phyloP scores from a whole-genome alignment of 495 filamentous ascomycete species.

The Poronia punctata region DNA sequence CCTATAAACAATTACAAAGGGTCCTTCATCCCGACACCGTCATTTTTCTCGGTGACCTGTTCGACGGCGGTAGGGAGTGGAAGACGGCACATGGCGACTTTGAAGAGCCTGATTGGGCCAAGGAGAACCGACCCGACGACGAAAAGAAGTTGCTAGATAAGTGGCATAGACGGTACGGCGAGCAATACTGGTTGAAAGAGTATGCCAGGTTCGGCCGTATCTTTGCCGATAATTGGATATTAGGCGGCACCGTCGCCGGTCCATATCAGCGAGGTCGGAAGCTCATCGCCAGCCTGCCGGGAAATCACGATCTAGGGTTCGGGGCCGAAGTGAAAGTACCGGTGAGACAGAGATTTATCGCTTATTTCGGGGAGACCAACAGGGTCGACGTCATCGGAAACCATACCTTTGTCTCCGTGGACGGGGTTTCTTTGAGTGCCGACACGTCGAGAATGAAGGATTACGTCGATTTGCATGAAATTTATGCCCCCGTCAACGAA shows the following conservation, averaged over 20 bases:
- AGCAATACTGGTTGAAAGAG: constrained; percentile 75
- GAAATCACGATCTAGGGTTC: constrained; percentile 97
- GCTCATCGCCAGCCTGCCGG: constrained; percentile 76
- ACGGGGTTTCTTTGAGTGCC: constrained; percentile 80
- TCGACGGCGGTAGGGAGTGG: constrained; percentile 97
- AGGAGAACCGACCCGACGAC: constrained; percentile 35
- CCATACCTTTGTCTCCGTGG: constrained; percentile 89
- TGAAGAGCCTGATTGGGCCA: constrained; percentile 52
- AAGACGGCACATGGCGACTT: constrained; percentile 53
- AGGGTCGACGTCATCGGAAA: constrained; percentile 86
- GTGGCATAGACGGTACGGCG: constrained; percentile 65
- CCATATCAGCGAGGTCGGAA: constrained; percentile 46
- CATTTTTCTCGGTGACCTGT: constrained; percentile 89
- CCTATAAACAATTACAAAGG: constrained; percentile 64
- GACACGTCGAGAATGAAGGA: constrained; percentile 32
- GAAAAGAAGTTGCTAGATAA: constrained; percentile 50
- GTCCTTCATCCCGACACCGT: constrained; percentile 71
- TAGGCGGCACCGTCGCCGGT: constrained; percentile 27
- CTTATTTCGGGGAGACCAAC: constrained; percentile 86
- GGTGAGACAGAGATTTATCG: constrained; percentile 74
- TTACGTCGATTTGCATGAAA: constrained; percentile 42
- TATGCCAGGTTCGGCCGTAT: constrained; percentile 73
- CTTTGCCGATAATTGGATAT: constrained; percentile 60
- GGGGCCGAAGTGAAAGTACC: constrained; percentile 71
- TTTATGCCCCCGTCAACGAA: constrained; percentile 69